These are phyloP conservation scores for Pilasporangium apinafurcum DNA, from an alignment of 352 stramenopile species.

Conservation along the genomic window DNA sequence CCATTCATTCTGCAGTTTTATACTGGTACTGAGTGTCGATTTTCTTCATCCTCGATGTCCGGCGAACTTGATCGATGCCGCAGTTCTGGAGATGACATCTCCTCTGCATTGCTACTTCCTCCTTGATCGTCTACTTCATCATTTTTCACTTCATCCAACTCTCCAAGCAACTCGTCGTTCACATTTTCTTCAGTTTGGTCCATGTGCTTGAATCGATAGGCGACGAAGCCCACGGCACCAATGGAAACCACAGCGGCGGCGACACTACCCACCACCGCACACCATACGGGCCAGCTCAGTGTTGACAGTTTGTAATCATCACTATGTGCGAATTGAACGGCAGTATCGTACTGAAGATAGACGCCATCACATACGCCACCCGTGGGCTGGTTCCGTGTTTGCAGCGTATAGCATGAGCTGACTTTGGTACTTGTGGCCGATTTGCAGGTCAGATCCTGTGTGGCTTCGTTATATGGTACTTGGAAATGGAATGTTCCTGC, in stretches of 20 bases:
- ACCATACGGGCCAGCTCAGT: constrained; percentile 39
- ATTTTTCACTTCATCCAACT: constrained; percentile 10
- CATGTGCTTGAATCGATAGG: constrained; percentile 34
- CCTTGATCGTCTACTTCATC: constrained; percentile 4
- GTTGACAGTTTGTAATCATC: constrained; percentile 56
- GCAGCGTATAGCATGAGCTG: constrained; percentile 52
- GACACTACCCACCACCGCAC: constrained; percentile 53
- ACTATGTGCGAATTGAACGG: constrained; percentile 42
- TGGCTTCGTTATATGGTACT: constrained; percentile 16
- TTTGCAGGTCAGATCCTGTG: constrained; percentile 13
- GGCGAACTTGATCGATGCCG: constrained; percentile 16
- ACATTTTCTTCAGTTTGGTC: constrained; percentile 16
- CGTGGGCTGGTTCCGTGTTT: constrained; percentile 67
- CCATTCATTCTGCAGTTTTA: background rate
- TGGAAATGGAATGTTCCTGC: constrained; percentile 62
- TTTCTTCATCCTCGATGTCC: constrained; percentile 4
- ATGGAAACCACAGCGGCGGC: constrained; percentile 39
- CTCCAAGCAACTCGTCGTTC: constrained; percentile 24
- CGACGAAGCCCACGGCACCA: constrained; percentile 34
- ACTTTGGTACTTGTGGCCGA: constrained; percentile 35
- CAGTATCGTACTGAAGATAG: constrained; percentile 62
- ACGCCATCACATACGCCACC: constrained; percentile 46
- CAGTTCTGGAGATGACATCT: constrained; percentile 4
- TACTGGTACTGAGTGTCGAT: background rate
- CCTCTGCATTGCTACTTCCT: background rate